Evolutionary conservation across 2,329 filamentous ascomycete species (phyloP).

Genomic region (Fusarium illudens): DNA sequence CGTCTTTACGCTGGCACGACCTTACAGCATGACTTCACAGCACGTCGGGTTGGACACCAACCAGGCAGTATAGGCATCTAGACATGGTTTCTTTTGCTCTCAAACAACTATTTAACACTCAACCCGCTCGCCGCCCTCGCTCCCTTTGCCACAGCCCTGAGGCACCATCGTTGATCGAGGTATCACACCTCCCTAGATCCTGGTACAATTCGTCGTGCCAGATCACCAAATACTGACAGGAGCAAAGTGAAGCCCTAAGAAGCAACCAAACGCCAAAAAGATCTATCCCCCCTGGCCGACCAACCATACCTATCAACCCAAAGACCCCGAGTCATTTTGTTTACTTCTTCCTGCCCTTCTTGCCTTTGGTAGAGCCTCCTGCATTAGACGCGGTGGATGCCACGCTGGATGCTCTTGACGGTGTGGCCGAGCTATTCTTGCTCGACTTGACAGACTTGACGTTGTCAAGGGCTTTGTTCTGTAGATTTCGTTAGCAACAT

Average conservation of each 20-base stretch:
- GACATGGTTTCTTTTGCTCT: constrained; percentile 35
- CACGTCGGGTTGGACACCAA: constrained; percentile 20
- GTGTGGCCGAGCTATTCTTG: constrained; percentile 78
- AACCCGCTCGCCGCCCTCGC: constrained; percentile 12
- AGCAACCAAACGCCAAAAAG: constrained; percentile 42
- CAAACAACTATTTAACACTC: constrained; percentile 27
- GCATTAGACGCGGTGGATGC: constrained; percentile 71
- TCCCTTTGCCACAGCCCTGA: constrained; percentile 17
- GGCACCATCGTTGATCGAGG: constrained; percentile 23
- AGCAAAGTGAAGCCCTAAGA: constrained; percentile 23
- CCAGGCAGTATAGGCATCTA: constrained; percentile 29
- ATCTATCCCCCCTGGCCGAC: constrained; percentile 22
- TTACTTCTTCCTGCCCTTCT: constrained; percentile 50
- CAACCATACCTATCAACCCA: constrained; percentile 4
- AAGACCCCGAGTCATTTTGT: constrained; percentile 9
- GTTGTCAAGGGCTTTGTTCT: constrained; percentile 95
- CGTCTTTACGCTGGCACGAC: not conserved
- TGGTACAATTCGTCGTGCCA: constrained; percentile 22
- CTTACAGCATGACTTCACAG: constrained; percentile 16
- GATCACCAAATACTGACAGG: constrained; percentile 28
- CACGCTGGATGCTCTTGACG: constrained; percentile 89
- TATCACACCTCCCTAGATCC: constrained; percentile 14
- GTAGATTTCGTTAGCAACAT: constrained; percentile 31
- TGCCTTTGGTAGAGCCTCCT: constrained; percentile 61
- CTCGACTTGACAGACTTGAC: constrained; percentile 86